Base-by-base conservation (phyloP, 192 early-diverging fungal species). In the Mycoemilia scoparia region DNA sequence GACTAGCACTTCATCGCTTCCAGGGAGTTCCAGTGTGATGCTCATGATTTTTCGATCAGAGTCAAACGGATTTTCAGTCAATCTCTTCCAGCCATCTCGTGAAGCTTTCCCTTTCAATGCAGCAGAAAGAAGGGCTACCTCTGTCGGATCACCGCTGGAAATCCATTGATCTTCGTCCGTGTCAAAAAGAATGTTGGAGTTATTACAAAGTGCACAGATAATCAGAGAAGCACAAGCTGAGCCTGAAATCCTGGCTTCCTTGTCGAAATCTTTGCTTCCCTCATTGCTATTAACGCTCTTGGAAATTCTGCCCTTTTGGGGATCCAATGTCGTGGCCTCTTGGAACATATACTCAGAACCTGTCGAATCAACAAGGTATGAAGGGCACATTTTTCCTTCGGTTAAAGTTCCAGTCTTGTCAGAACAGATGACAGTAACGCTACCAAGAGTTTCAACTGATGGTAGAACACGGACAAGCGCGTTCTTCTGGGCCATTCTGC, bases 381-480 rank as follows among this genome's bases (percentile, higher is more conserved):
- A 57, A 4, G 86, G 74, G 10, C 85, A 85, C 92, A 97, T 97
- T 44, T 91, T 90, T 31, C 90, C 89, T 61, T 95, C 85, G 4
- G 92, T 97, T n/a, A 96, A 54, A 0, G 92, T 96, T 11, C 92
- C 92, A 2, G 71, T 74, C 70, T 97, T 97, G 55, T 97, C 92
- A 5, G 92, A 97, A 54, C 92, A 97, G 54, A 97, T 97, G 26
- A 82, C 77, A 4, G 87, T 90, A 9, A 97, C 87, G 32, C 84
- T 82, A 15, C 92, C 92, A 4, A 97, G 59, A 2, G 90, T 88
- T 61, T 97, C 92, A 3, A 97, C 86, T 0, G 90, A 81, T 0
- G 87, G 83, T 7, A 93, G 60, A 23, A 85, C 92, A 23, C 88
- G 66, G 6, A 97, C 85, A 21, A 97, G 87, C 11, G 87, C 87